phyloP scores from a whole-genome alignment of 352 stramenopile genomes.

The Bremia lactucae region DNA sequence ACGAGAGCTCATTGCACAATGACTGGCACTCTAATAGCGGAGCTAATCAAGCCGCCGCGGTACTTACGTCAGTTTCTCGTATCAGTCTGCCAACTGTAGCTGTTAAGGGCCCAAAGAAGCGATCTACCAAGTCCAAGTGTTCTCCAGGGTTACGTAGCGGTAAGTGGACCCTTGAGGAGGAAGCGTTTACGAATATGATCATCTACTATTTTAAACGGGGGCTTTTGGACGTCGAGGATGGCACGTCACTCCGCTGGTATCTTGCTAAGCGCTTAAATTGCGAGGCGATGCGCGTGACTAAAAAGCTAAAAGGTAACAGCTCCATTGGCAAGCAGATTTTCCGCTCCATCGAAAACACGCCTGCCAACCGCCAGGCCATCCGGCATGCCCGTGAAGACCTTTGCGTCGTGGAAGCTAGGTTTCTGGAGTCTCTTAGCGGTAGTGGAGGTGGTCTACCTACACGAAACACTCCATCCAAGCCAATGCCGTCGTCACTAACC shows the following conservation, averaged over 20 bases:
- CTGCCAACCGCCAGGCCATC: constrained; percentile 46
- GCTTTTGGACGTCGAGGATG: constrained; percentile 67
- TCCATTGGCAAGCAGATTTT: constrained; percentile 87
- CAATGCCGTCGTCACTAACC: constrained; percentile 16
- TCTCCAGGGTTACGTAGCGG: constrained; percentile 65
- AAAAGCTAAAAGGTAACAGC: constrained; percentile 84
- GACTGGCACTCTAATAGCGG: constrained; percentile 15
- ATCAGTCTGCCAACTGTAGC: neutral
- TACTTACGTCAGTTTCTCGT: constrained; percentile 17
- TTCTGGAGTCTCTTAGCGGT: constrained; percentile 53
- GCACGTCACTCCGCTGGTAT: constrained; percentile 79
- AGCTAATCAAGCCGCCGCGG: constrained; percentile 10
- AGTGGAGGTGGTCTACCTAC: constrained; percentile 12
- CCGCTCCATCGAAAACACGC: constrained; percentile 54
- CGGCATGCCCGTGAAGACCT: constrained; percentile 42
- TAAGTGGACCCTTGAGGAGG: constrained; percentile 80
- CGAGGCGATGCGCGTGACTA: constrained; percentile 82
- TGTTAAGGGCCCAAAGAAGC: constrained; percentile 34
- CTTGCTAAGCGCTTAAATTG: constrained; percentile 78
- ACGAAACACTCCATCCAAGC: constrained; percentile 5
- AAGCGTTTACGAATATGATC: constrained; percentile 74
- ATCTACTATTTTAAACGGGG: constrained; percentile 83
- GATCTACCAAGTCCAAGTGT: constrained; percentile 83
- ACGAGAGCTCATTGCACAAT: constrained; percentile 3
- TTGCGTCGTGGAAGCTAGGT: constrained; percentile 48